Conservation (phyloP, 1,139 yeast genomes). For the Barnettozyma hawaiiensis region DNA sequence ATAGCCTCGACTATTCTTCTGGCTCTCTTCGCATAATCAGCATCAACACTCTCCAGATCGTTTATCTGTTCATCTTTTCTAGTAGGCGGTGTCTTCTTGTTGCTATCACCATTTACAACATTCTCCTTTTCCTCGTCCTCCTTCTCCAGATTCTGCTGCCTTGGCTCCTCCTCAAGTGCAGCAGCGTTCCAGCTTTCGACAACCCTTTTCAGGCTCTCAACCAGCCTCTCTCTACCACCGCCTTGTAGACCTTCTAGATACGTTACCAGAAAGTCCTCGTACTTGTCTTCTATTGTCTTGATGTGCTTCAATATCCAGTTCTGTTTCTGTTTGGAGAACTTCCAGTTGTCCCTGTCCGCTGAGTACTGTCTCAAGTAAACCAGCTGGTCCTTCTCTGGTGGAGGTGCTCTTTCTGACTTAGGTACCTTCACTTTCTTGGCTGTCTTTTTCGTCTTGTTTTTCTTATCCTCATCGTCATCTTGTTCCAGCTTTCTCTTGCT, state of each 20-base stretch:
- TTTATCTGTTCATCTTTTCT: constrained; percentile 21
- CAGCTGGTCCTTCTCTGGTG: constrained; percentile 79
- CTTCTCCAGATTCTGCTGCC: too few relatives aligned
- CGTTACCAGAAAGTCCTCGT: constrained; percentile 46
- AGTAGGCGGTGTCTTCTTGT: constrained; percentile 16
- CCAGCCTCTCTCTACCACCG: constrained; percentile 56
- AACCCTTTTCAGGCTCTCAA: constrained; percentile 44
- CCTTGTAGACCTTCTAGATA: constrained; percentile 75
- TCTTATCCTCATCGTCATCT: constrained; percentile 20
- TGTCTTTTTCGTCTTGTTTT: constrained; percentile 38
- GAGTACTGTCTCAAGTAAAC: constrained; percentile 64
- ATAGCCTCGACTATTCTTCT: constrained; percentile 33
- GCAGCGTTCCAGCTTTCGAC: constrained; percentile 53
- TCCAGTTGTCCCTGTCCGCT: constrained; percentile 66
- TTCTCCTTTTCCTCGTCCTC: constrained; percentile 20
- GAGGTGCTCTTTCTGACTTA: constrained; percentile 63
- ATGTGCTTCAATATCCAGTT: constrained; percentile 83
- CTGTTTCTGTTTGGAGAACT: constrained; percentile 90
- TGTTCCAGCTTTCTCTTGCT: constrained; percentile 32
- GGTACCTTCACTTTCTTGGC: constrained; percentile 76
- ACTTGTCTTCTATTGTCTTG: constrained; percentile 48
- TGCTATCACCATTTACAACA: constrained; percentile 13
- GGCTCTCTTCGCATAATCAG: constrained; percentile 42
- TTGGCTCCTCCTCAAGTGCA: constrained; percentile 31
- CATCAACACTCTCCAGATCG: constrained; percentile 24